phyloP scores from a whole-genome alignment of 306 rosid genomes.

The Cucumis hystrix region DNA sequence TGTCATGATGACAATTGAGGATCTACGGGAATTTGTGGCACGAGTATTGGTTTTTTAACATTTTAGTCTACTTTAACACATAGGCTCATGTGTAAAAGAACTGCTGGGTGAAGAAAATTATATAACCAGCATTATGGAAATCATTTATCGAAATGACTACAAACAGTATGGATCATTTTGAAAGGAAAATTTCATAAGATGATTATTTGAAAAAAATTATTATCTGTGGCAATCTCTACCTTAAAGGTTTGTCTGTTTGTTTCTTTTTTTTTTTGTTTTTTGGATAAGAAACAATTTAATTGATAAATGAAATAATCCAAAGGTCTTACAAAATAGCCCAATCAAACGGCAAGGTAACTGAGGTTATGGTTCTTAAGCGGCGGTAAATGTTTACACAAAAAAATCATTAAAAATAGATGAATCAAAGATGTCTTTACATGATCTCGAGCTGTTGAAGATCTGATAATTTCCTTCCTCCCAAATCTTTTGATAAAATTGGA shows the following conservation, averaged over 20 bases:
- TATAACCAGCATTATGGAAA: background rate
- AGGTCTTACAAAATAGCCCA: too few species aligned
- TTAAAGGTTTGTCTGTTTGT: background rate
- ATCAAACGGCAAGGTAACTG: too few species aligned
- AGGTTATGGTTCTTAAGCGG: too few species aligned
- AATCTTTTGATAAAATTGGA: too few species aligned
- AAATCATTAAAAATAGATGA: too few species aligned
- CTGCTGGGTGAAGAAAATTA: background rate
- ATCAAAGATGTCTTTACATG: too few species aligned
- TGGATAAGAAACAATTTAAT: too few species aligned
- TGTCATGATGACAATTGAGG: background rate
- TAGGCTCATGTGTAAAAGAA: background rate
- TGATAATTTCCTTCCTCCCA: too few species aligned
- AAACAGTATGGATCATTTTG: background rate
- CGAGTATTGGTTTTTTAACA: background rate
- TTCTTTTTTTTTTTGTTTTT: too few species aligned
- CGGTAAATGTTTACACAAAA: too few species aligned
- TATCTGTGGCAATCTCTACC: background rate
- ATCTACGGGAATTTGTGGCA: background rate
- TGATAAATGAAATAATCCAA: too few species aligned
- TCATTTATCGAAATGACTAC: background rate
- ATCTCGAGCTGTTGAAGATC: too few species aligned
- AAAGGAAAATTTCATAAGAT: background rate
- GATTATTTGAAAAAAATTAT: background rate
- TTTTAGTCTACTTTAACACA: background rate